Conservation (phyloP, 2,329 filamentous ascomycete genomes). For the Apiospora hydei region DNA sequence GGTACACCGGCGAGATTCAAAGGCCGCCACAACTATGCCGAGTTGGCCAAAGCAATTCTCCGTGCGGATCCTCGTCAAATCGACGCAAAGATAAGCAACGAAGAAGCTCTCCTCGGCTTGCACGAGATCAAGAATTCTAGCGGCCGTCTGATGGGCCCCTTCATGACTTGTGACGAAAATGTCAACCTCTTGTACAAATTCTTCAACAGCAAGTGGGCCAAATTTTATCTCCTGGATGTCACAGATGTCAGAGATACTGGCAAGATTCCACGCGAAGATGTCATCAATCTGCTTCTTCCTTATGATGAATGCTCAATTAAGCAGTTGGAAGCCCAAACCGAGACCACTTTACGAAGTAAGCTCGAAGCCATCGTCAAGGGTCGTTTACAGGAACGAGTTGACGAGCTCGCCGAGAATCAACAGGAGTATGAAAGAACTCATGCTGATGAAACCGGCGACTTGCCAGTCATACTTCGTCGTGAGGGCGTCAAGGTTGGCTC, state of each 20-base stretch:
- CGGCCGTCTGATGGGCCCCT: not conserved
- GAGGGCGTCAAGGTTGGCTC: not conserved
- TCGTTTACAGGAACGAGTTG: not conserved
- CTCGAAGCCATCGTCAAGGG: not conserved
- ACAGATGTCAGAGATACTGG: not conserved
- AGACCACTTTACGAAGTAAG: not conserved
- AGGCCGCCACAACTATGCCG: slow-evolving; percentile 9
- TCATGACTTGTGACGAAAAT: not conserved
- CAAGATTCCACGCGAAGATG: not conserved
- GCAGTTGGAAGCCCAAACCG: not conserved
- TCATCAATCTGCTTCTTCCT: not conserved
- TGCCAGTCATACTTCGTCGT: not conserved
- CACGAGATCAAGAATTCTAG: not conserved
- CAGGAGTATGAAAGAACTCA: not conserved
- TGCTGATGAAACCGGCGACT: not conserved
- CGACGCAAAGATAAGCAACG: not conserved
- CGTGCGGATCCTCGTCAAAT: not conserved
- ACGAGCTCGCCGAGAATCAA: not conserved
- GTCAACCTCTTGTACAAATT: not conserved
- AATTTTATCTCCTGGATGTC: not conserved
- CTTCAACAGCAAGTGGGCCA: slow-evolving; percentile 2
- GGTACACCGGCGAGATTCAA: slow-evolving; percentile 17
- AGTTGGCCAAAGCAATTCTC: slow-evolving; percentile 7
- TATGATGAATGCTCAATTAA: not conserved
- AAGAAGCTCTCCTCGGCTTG: not conserved